phyloP scores from a whole-genome alignment of 2,329 filamentous ascomycete genomes.

The Colletotrichum lini region DNA sequence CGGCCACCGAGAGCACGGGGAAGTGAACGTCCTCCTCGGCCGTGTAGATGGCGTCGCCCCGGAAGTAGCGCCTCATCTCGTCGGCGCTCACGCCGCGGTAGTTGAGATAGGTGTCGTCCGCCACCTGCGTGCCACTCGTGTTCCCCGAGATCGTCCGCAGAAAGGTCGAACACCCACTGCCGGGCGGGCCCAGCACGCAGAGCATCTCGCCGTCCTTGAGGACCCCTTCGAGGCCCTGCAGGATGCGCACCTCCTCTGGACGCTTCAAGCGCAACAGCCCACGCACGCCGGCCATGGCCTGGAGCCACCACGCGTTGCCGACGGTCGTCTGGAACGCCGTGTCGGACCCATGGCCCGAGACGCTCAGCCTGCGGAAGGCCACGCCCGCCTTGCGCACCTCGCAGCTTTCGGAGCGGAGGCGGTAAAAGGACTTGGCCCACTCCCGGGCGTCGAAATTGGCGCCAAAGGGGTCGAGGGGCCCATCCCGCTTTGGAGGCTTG shows the following conservation, averaged over 20 bases:
- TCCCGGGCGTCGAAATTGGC: slow-evolving; percentile 64
- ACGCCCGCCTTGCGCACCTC: slow-evolving; percentile 51
- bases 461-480: slow-evolving; percentile 61
- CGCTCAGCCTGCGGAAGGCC: slow-evolving; percentile 61
- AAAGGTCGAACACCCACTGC: slow-evolving; percentile 76
- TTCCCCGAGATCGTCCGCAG: slow-evolving; percentile 77
- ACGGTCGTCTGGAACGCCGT: slow-evolving; percentile 33
- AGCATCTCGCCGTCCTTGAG: slow-evolving; percentile 70
- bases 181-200: slow-evolving; percentile 69
- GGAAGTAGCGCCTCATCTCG: slow-evolving; percentile 42
- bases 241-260: slow-evolving; percentile 59
- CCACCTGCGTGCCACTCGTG: slow-evolving; percentile 68
- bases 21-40: slow-evolving; percentile 77
- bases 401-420: slow-evolving; percentile 47
- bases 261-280: slow-evolving; percentile 35
- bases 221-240: slow-evolving; percentile 65
- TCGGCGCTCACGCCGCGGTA: slow-evolving; percentile 39
- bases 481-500: slow-evolving; percentile 20
- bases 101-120: slow-evolving; percentile 30
- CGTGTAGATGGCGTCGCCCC: slow-evolving; percentile 77
- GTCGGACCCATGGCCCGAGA: slow-evolving; percentile 44
- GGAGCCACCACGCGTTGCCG: slow-evolving; percentile 45
- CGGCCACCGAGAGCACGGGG: slow-evolving; percentile 70
- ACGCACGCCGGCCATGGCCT: slow-evolving; percentile 44
- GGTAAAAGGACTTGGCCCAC: slow-evolving; percentile 50